Percentiles rank a stretch among this genome's conserved stretches.
These are phyloP conservation scores for Aspergillus hiratsukae DNA, from an alignment of 2,329 filamentous ascomycete genomes.

Conservation along the genomic window DNA sequence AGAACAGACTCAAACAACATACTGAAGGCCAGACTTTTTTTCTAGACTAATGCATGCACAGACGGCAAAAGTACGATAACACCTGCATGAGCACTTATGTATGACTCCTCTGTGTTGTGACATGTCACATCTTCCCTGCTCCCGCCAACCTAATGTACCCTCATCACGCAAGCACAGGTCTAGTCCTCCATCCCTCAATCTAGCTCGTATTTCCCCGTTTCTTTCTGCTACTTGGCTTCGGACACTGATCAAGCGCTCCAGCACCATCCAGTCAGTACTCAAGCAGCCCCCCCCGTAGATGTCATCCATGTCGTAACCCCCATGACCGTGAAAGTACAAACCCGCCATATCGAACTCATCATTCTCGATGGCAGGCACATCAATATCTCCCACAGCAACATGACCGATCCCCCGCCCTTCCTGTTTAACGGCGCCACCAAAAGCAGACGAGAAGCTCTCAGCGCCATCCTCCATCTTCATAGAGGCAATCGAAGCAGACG, in stretches of 20 bases:
- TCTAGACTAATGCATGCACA: background rate
- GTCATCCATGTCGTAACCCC: conserved; percentile 11
- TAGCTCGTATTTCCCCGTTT: background rate
- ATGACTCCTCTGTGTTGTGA: background rate
- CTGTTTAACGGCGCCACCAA: background rate
- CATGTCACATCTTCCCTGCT: background rate
- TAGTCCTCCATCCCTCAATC: background rate
- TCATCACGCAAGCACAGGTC: background rate
- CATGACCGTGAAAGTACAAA: conserved; percentile 1
- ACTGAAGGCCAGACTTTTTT: background rate
- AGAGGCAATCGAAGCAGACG: background rate
- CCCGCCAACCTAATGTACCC: background rate
- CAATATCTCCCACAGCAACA: background rate
- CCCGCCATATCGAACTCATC: background rate
- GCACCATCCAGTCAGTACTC: background rate
- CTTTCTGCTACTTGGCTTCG: background rate
- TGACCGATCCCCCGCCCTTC: background rate
- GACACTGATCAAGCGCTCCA: background rate
- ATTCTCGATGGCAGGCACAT: background rate
- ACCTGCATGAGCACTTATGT: background rate
- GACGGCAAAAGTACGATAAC: background rate
- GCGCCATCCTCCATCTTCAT: background rate
- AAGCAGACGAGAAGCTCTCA: background rate
- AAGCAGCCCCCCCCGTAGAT: conserved; percentile 9
- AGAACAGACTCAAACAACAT: background rate